phyloP scores from a whole-genome alignment of 805 yeast species.

The Schizosaccharomyces osmophilus region DNA sequence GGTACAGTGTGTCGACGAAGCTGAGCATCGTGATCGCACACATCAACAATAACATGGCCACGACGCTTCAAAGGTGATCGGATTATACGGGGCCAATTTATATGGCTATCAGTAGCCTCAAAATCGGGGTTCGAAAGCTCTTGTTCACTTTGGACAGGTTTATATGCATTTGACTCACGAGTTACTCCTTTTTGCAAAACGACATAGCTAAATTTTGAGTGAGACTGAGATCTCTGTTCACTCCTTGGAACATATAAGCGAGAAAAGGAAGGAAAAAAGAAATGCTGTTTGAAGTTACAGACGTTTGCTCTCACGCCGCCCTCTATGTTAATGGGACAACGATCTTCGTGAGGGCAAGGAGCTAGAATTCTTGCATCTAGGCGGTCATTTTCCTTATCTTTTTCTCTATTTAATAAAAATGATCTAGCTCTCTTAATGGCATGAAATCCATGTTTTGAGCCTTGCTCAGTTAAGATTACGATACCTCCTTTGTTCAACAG shows the following conservation, averaged over 20 bases:
- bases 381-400: background rate
- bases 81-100: conserved; percentile 1
- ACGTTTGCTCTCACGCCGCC: background rate
- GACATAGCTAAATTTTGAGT: background rate
- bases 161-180: background rate
- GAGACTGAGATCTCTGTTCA: background rate
- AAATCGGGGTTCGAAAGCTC: background rate
- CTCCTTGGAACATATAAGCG: background rate
- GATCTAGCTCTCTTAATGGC: background rate
- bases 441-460: background rate
- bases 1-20: background rate
- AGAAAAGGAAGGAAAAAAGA: background rate
- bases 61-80: background rate
- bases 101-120: background rate
- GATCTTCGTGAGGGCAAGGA: conserved; percentile 2
- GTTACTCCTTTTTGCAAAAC: background rate
- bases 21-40: background rate
- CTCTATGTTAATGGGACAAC: conserved; percentile 1
- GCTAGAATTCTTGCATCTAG: background rate
- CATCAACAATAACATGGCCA: background rate
- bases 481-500: background rate
- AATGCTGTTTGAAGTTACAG: background rate
- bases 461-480: background rate
- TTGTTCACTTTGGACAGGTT: background rate
- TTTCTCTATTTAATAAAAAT: background rate